Percentiles rank a stretch among this genome's conserved stretches.
phyloP scores from a whole-genome alignment of 208 protist genomes.

The Herpetomonas samuelpessoai region DNA sequence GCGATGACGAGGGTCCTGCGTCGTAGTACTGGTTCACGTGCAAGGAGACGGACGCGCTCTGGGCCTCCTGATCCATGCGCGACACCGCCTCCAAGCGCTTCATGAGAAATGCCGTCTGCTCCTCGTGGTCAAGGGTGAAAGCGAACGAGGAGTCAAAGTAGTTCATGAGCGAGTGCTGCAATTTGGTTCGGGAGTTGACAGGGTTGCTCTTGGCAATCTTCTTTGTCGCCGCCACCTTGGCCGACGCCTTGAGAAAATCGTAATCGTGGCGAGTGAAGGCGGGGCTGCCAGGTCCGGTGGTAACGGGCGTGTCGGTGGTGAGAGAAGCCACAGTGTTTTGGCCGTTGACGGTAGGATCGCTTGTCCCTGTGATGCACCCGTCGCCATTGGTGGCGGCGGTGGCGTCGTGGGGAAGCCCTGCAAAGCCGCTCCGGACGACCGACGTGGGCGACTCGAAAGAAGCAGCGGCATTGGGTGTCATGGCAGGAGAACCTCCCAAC shows the following conservation, averaged over 20 bases:
- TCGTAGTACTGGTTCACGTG: conserved; percentile 44
- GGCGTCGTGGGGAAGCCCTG: not conserved
- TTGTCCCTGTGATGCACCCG: too few relatives aligned
- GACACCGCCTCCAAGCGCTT: conserved; percentile 68
- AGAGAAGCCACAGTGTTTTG: too few relatives aligned
- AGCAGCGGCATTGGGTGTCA: not conserved
- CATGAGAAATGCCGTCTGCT: conserved; percentile 57
- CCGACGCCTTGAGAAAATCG: conserved; percentile 5
- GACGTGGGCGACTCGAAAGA: not conserved
- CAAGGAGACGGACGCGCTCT: conserved; percentile 45
- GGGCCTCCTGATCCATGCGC: conserved; percentile 44
- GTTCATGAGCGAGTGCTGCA: conserved; percentile 47
- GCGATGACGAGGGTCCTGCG: not conserved
- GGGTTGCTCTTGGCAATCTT: conserved; percentile 16
- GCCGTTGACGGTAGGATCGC: too few relatives aligned
- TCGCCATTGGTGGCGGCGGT: not conserved
- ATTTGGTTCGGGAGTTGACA: conserved; percentile 19
- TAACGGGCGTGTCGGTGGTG: too few relatives aligned
- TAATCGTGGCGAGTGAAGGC: conserved; percentile 14
- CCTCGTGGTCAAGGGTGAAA: conserved; percentile 70
- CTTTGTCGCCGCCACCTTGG: conserved; percentile 7
- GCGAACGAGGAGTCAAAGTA: conserved; percentile 68
- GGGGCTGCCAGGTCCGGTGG: not conserved
- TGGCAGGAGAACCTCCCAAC: not conserved
- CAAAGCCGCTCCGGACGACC: too few relatives aligned